Evolutionary conservation across 345 rosid genomes (phyloP), one percentile per base, ranked within the genome.

Genomic region (Populus nigra): DNA sequence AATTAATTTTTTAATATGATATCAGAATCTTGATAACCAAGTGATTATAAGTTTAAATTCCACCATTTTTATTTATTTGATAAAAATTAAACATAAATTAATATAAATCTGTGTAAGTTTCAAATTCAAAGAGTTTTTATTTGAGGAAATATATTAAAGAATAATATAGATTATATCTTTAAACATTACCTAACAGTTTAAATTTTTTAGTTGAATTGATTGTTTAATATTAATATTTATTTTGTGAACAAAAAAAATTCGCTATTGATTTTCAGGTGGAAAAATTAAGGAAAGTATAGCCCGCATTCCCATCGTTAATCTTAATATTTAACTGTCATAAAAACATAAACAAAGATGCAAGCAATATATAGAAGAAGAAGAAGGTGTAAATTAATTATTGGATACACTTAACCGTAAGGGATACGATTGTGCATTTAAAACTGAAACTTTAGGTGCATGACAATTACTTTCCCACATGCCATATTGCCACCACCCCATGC

Each of bases 61-160:
- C 35, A 29, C 0, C 0, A 29, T 29, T 0, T 0, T 29, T 29
- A 2, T 29, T 29, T 29, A 29, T 29, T 29, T 29, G 0, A 29
- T 1, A 29, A 29, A 29, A 29, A 33, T 33, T 33, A 33, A 33
- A 4, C 0, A 3, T 33, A 33, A 33, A 0, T 0, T 33, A 33
- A 0, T 33, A 0, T 33, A 0, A 0, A 33, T 33, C 3, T 33
- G 3, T 4, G 0, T 5, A 33, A 33, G 0, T 33, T 33, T 33
- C 0, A 33, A 33, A 4, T 0, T 0, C 0, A 33, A 4, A 33
- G 0, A 33, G 0, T 0, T 33, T 33, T 33, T 33, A 33, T 33
- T 33, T 33, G 33, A 33, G 0, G 0, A 0, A 3, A 31, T 31
- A 0, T 3, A 3, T 33, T 33, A 33, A 33, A 33, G 0, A 33